A percentile compares a stretch with the other conserved stretches of the same genome.
Conservation (phyloP, 2,329 filamentous ascomycete genomes). For the Dactylellina leptospora region DNA sequence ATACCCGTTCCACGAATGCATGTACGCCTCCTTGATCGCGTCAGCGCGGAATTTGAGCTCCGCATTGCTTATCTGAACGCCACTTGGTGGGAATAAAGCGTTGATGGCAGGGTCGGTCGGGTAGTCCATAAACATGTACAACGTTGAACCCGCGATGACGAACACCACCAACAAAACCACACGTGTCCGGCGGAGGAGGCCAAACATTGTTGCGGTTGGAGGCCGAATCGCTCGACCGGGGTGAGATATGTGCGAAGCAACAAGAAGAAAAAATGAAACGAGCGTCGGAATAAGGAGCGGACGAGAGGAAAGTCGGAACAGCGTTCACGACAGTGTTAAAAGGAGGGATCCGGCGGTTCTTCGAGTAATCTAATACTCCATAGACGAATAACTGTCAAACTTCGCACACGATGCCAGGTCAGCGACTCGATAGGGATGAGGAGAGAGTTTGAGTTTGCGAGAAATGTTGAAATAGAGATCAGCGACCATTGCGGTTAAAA, state of each 20-base stretch:
- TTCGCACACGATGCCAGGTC: too few relatives aligned
- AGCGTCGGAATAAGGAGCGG: neutral
- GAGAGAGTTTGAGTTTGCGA: constrained; percentile 31
- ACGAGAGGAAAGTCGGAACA: neutral
- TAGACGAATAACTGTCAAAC: too few relatives aligned
- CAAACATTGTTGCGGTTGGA: constrained; percentile 17
- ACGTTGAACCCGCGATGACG: constrained; percentile 14
- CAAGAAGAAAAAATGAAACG: neutral
- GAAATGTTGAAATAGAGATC: constrained; percentile 6
- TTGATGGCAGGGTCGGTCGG: constrained; percentile 1
- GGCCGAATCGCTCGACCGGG: neutral
- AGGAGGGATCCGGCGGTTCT: too few relatives aligned
- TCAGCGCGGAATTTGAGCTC: constrained; percentile 62
- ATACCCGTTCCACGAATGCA: constrained; percentile 77
- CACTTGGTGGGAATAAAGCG: constrained; percentile 26
- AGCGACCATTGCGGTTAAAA: constrained; percentile 9
- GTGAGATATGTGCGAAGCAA: neutral
- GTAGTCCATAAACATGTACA: constrained; percentile 14
- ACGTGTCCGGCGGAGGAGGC: constrained; percentile 26
- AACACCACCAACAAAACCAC: constrained; percentile 25
- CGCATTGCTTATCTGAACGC: neutral
- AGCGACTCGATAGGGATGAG: constrained; percentile 1
- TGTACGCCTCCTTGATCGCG: constrained; percentile 74
- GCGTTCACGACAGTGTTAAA: neutral
- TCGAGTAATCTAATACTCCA: too few relatives aligned